Percentiles rank a stretch among this genome's conserved stretches.
These are phyloP conservation scores for Oryza nivara DNA, from an alignment of 176 grass and related monocot genomes.

Conservation along the genomic window DNA sequence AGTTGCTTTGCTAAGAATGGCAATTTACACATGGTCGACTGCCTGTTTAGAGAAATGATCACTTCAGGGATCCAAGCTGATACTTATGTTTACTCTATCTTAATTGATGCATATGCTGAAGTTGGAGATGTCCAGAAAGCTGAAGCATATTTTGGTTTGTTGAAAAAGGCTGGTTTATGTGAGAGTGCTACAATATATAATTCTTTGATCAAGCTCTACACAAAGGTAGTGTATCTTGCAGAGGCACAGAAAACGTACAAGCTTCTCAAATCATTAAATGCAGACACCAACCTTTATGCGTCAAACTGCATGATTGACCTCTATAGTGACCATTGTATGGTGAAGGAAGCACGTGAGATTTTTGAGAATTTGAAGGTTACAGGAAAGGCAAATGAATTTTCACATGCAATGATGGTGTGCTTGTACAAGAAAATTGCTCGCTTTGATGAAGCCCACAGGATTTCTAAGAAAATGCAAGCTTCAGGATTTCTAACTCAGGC, in stretches of 20 bases:
- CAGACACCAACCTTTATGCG: constrained; percentile 62
- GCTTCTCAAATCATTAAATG: constrained; percentile 70
- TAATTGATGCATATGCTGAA: constrained; percentile 86
- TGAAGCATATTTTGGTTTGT: constrained; percentile 74
- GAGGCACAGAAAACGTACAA: constrained; percentile 73
- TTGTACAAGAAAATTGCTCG: constrained; percentile 74
- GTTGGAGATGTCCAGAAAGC: constrained; percentile 75
- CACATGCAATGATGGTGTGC: constrained; percentile 76
- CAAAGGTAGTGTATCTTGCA: constrained; percentile 66
- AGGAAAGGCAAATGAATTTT: constrained; percentile 81
- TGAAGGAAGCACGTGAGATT: constrained; percentile 76
- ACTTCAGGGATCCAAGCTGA: constrained; percentile 60
- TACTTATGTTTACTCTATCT: constrained; percentile 67
- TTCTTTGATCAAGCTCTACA: constrained; percentile 87
- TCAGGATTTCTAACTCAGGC: constrained; percentile 63
- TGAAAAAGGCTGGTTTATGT: constrained; percentile 71
- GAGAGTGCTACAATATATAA: constrained; percentile 67
- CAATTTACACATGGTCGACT: constrained; percentile 58
- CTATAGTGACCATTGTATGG: constrained; percentile 82
- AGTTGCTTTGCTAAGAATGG: constrained; percentile 63
- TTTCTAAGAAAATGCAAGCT: constrained; percentile 82
- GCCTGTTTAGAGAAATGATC: constrained; percentile 81
- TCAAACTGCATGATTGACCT: constrained; percentile 93
- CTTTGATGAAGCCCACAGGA: constrained; percentile 63
- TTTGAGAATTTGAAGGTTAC: constrained; percentile 71